Evolutionary conservation across 176 grass and related monocot genomes (phyloP).

Genomic region (Aegilops sharonensis): DNA sequence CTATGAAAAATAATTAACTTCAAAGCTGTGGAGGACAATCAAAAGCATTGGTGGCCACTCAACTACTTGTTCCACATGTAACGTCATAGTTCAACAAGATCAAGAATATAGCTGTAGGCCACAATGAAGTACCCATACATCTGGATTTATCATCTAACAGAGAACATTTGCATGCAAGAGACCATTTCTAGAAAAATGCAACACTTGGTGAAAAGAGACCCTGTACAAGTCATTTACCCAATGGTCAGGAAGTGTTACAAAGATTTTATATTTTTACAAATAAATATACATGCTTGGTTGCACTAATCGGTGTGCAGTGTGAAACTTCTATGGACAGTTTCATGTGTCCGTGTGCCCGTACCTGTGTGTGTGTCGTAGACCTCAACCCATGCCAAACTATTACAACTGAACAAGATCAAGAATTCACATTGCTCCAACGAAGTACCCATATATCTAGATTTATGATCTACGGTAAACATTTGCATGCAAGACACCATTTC

Average conservation of each 20-base stretch:
- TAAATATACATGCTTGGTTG: background rate
- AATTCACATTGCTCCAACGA: background rate
- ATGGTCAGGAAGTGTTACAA: background rate
- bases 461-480: background rate
- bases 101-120: too few relatives aligned
- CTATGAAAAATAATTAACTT: too few relatives aligned
- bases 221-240: background rate
- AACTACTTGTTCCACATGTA: background rate
- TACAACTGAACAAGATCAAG: background rate
- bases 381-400: background rate
- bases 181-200: background rate
- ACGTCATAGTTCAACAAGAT: too few relatives aligned
- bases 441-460: background rate
- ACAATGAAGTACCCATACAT: too few relatives aligned
- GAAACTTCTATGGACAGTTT: slow-evolving; percentile 1
- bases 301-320: background rate
- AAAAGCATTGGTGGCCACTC: background rate
- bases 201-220: background rate
- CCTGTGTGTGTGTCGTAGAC: background rate
- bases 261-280: background rate
- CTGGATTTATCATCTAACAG: background rate
- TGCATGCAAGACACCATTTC: background rate
- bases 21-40: too few relatives aligned
- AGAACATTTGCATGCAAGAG: background rate
- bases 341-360: background rate